Base-by-base conservation (phyloP, 371 early-diverging fungal genomes). In the Aphelidium insulamus region DNA sequence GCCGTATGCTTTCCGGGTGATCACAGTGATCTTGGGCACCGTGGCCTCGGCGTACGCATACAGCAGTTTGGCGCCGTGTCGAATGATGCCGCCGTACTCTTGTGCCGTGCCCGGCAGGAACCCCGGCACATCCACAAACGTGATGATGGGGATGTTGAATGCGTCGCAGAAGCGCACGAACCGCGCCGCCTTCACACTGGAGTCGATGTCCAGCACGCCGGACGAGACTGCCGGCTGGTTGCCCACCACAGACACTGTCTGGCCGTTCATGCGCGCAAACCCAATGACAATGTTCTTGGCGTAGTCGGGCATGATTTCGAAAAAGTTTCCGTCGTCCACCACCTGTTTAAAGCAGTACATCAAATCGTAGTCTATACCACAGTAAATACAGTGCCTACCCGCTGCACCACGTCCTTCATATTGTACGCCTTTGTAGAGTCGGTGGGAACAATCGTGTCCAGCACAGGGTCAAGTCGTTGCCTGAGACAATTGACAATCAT, bases 41-140 rank as follows among this genome's bases (percentile, higher is more conserved):
- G 94, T 94, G 9, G 91, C 91, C 55, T 94, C 94, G 26, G 85
- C 83, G 43, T 83, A 94, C 18, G 94, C 94, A 46, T 85, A 88
- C 21, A 94, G 53, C 6, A 94, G 61, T 52, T 94, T 94, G 26
- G 94, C 94, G 29, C 94, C 94, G 49, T 94, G 77, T n/a, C 87
- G 66, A 44, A 94, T 94, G 38, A 94, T 88, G 26, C 94, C 94
- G 29, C 69, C 71, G 54, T 94, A 88, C 54, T 94, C 94, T 52
- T 94, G 94, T 8, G 69, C 62, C 15, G 80, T 80, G 21, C 94
- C 94, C 10, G 94, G 94, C 40, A 94, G 53, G 59, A 94, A 94
- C 6, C 94, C 94, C 26, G 94, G 94, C 4, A 94, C 94, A 45
- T 94, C 94, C n/a, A 94, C 94, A 34, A 94, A 62, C 0, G 91